Evolutionary conservation across 371 early-diverging fungal species (phyloP), one percentile per base, ranked within the genome.

Genomic region (Thermomucor indicae-seudaticae): DNA sequence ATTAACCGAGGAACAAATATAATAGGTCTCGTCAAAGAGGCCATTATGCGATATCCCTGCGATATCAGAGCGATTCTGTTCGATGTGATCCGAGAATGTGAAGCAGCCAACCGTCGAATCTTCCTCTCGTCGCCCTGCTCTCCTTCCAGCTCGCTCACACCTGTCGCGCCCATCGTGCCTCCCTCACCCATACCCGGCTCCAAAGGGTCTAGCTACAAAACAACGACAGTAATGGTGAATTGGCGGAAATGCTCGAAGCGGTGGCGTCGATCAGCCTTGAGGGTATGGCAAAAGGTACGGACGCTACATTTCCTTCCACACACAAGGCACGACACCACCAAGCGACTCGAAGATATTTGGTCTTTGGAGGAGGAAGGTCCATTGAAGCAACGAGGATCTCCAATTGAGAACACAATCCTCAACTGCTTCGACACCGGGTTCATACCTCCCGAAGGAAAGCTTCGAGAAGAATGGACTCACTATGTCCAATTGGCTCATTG

Each of bases 401-500:
- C 48, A 17, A 11, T 12, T 3, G 40, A 39, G 5, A 24, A 27
- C 11, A 48, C 46, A 17, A 20, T 42, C 35, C 42, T 57, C 25
- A 59, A 55, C 24, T 45, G 49, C 20, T 57, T 60, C 43, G 58
- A 58, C 23, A 58, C 55, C 3, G 53, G 63, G n/a, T 57, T 57
- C 47, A 60, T 65, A 53, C 70, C 74, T 28, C 64, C 64, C 3
- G 54, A 63, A 34, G 70, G 66, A n/a, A 51, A 58, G 11, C 20
- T 65, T n/a, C 58, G 70, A 20, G 58, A 58, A 38, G 44, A 49
- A 14, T 75, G 75, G 75, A 47, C 65, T 25, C 62, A 57, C 17
- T 69, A 75, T 32, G 42, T 60, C 7, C 76, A 76, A 34, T 40
- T 76, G 1, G 53, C 57, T 1, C 61, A 65, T 42, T 72, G 72